Evolutionary conservation across 1,139 yeast species (phyloP).

Genomic region (Keqinozyma sinolaborantium): DNA sequence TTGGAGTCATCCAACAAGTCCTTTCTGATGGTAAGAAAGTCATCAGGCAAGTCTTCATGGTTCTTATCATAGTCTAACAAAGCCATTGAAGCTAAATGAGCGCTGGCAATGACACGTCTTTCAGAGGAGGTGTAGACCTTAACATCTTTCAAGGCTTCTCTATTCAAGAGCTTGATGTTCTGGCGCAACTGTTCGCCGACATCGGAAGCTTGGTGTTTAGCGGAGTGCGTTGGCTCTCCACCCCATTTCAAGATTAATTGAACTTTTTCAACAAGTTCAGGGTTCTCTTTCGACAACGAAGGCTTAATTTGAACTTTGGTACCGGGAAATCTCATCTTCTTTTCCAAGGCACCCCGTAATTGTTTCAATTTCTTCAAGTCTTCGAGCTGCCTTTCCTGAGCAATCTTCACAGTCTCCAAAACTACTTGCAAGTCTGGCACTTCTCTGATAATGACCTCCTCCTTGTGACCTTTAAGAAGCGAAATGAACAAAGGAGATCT

Average conservation of each 20-base stretch:
- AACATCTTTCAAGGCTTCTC: constrained; percentile 79
- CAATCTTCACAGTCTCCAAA: constrained; percentile 76
- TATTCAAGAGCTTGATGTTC: constrained; percentile 81
- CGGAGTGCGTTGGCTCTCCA: constrained; percentile 99
- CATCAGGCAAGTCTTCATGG: constrained; percentile 63
- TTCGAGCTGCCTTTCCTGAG: constrained; percentile 75
- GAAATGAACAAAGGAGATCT: constrained; percentile 84
- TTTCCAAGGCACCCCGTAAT: constrained; percentile 78
- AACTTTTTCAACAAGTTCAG: constrained; percentile 81
- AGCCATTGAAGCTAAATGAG: constrained; percentile 83
- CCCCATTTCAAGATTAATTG: constrained; percentile 98
- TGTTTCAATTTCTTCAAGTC: constrained; percentile 74
- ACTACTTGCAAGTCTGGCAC: constrained; percentile 84
- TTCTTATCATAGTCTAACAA: constrained; percentile 63
- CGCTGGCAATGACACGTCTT: constrained; percentile 89
- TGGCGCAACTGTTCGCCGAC: constrained; percentile 95
- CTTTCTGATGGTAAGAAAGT: constrained; percentile 77
- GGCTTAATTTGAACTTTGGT: constrained; percentile 97
- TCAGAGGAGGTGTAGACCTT: constrained; percentile 90
- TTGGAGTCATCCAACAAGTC: constrained; percentile 94
- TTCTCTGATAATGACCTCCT: constrained; percentile 92
- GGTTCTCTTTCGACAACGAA: constrained; percentile 56
- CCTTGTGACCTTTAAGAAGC: constrained; percentile 87
- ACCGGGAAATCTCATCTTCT: constrained; percentile 89
- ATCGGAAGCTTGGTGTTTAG: constrained; percentile 90